These are phyloP conservation scores for Vitis hybrid DNA, from an alignment of 177 flowering plant species.

Conservation along the genomic window DNA sequence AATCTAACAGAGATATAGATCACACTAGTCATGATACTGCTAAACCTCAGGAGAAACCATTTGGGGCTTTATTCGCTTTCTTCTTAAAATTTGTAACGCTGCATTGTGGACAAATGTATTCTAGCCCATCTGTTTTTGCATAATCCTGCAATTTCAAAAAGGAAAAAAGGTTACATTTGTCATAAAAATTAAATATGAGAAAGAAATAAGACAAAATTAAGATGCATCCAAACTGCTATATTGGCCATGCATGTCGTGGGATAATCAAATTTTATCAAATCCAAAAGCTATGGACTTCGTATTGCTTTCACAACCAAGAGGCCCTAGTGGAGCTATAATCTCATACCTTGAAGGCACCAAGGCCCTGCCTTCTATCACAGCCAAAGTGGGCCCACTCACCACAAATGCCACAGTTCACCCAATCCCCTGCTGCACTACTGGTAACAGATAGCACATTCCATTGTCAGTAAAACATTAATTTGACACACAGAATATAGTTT, in stretches of 20 bases:
- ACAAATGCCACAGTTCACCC: conserved; percentile 98
- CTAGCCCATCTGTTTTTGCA: conserved; percentile 97
- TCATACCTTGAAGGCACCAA: conserved; percentile 94
- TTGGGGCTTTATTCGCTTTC: conserved; percentile 60
- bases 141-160: conserved; percentile 68
- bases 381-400: conserved; percentile 99
- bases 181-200: neutral
- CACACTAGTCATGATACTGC: neutral
- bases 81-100: conserved; percentile 72
- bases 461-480: conserved; percentile 13
- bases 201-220: neutral
- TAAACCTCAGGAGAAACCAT: conserved; percentile 50
- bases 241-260: neutral
- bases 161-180: neutral
- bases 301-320: no score
- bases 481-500: neutral
- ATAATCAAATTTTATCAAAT: no score
- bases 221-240: no score
- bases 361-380: conserved; percentile 94
- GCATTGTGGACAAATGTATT: conserved; percentile 95
- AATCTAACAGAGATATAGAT: no score
- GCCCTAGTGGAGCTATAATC: neutral
- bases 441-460: conserved; percentile 1
- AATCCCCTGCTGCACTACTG: conserved; percentile 99
- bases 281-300: no score